phyloP scores from a whole-genome alignment of 2,329 filamentous ascomycete species.

The Ceratocystis destructans region DNA sequence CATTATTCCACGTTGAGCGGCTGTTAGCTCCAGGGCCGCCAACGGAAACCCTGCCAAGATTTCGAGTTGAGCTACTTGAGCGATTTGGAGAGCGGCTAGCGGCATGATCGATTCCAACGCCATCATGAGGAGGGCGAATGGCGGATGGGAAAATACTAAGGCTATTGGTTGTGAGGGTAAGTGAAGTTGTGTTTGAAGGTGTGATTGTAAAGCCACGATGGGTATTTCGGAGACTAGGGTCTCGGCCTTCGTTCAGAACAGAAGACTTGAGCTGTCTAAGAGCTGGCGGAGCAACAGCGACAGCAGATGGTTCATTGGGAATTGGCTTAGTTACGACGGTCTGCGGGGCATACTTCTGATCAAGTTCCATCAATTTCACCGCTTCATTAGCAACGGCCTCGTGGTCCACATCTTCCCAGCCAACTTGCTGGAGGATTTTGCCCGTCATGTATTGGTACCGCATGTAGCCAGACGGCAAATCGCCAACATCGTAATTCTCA shows the following conservation, averaged over 20 bases:
- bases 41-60: slow-evolving; percentile 6
- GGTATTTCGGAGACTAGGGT: background rate
- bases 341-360: slow-evolving; percentile 27
- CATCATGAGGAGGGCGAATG: background rate
- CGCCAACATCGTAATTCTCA: slow-evolving; percentile 55
- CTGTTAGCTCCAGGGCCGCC: background rate
- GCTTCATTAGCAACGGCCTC: slow-evolving; percentile 24
- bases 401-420: slow-evolving; percentile 52
- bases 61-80: slow-evolving; percentile 12
- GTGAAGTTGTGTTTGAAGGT: background rate
- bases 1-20: slow-evolving; percentile 1
- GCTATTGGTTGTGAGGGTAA: slow-evolving; percentile 8
- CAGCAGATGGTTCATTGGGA: background rate
- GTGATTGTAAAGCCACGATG: background rate
- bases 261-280: slow-evolving; percentile 5
- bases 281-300: background rate
- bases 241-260: slow-evolving; percentile 8
- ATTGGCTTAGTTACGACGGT: background rate
- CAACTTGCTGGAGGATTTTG: slow-evolving; percentile 50
- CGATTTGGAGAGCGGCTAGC: slow-evolving; percentile 7
- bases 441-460: slow-evolving; percentile 56
- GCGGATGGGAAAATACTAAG: background rate
- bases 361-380: slow-evolving; percentile 24
- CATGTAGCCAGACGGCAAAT: slow-evolving; percentile 54
- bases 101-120: background rate